Evolutionary conservation across 2,329 filamentous ascomycete genomes (phyloP).

Genomic region (Calonectria pteridis): DNA sequence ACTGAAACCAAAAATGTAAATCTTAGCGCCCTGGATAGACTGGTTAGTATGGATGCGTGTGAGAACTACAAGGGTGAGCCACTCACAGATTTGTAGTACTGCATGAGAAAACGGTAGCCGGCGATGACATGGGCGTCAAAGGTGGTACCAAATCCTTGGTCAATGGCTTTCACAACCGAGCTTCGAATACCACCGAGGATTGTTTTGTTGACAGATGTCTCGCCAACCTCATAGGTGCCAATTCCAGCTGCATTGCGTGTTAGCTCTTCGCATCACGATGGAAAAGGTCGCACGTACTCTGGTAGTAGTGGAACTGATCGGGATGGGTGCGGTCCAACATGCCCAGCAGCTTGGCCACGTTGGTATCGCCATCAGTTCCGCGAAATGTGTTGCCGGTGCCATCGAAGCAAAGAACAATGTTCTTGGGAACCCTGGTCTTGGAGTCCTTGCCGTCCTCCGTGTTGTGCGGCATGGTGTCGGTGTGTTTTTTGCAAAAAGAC

Average conservation of each 20-base stretch:
- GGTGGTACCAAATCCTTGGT: constrained; percentile 56
- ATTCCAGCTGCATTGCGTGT: background rate
- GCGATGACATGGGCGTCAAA: constrained; percentile 65
- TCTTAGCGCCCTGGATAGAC: constrained; percentile 54
- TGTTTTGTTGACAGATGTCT: constrained; percentile 55
- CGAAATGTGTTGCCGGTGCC: constrained; percentile 62
- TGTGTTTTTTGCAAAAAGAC: background rate
- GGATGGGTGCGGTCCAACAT: constrained; percentile 60
- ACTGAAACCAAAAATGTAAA: constrained; percentile 66
- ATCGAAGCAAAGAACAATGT: constrained; percentile 62
- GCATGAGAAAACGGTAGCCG: constrained; percentile 67
- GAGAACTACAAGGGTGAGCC: background rate
- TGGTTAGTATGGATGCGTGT: background rate
- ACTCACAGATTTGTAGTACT: constrained; percentile 32
- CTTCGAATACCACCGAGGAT: constrained; percentile 40
- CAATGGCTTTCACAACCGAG: background rate
- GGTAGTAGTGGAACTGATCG: constrained; percentile 63
- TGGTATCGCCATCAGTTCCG: constrained; percentile 63
- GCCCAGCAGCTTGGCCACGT: constrained; percentile 64
- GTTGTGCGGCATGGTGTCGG: background rate
- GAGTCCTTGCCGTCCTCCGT: background rate
- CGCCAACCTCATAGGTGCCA: constrained; percentile 59
- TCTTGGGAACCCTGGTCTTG: constrained; percentile 44
- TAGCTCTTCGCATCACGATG: background rate
- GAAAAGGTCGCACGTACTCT: constrained; percentile 49